Evolutionary conservation across 2,329 filamentous ascomycete genomes (phyloP), one percentile per base, ranked within the genome.

Genomic region (Beauveria brongniartii): DNA sequence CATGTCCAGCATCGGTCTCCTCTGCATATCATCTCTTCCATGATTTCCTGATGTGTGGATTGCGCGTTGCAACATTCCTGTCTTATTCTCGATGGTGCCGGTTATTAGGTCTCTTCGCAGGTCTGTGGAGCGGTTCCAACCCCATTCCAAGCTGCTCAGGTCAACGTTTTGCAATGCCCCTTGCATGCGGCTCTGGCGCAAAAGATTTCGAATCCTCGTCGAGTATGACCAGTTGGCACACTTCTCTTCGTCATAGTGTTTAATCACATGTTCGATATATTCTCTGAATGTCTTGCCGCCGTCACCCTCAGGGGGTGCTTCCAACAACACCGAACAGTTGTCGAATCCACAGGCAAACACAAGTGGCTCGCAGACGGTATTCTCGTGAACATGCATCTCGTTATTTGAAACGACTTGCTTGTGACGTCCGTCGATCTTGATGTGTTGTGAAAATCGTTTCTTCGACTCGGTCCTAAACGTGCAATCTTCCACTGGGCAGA

Each of bases 281-380:
- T 78, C 74, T 65, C 77, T 76, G 56, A 78, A 76, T 1, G 71
- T 72, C 2, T 72, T 67, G 9, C 69, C 67, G 16, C 73, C 73
- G 20, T 79, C 74, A 20, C 70, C 69, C 48, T 78, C 76, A 28
- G 69, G 70, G 9, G 70, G 64, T 0, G 77, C 73, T 64, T 80
- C 78, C 44, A 78, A 77, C 2, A 80, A 72, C n/a, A 74, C 69
- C 12, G 69, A 64, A 63, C 78, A 80, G 55, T 73, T 73, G 59
- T 75, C 73, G 61, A 80, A 80, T 12, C 78, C 78, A 63, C 78
- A 80, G 20, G 77, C 78, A 63, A 80, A 80, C 24, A 80, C 74
- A 3, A 77, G 74, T 64, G 80, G 78, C 1, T 75, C 74, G 61
- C 77, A 79, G 5, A 79, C 67, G 28, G 71, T 73, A 44, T 44